Evolutionary conservation across 2,329 filamentous ascomycete species (phyloP), one percentile per base, ranked within the genome.

Genomic region (Alternaria sp.): DNA sequence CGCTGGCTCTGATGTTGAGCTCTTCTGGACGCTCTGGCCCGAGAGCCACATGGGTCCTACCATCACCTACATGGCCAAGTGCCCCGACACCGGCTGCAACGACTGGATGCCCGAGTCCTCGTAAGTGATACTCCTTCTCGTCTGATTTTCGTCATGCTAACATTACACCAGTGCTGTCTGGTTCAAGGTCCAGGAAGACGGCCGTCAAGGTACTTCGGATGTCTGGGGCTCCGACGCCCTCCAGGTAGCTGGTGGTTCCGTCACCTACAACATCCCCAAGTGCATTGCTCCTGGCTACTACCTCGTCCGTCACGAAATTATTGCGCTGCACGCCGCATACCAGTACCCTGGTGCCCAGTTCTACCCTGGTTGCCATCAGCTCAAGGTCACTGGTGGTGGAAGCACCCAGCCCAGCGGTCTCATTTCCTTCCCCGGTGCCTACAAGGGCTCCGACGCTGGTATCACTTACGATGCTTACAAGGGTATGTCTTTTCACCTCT

Each of bases 51-150:
- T 83, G 29, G 85, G 85, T 0, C 85, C 85, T 1, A 72, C 83
- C 1, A 77, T 87, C 55, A 87, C 85, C 0, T 87, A 87, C 68
- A 85, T 88, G 84, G 85, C 85, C 4, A 77, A 79, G 33, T 88
- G 86, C 71, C 83, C 84, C 0, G 81, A 83, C 41, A 70, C 75
- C 0, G 75, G 84, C 1, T 86, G 84, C 70, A 79, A 81, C 52
- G 74, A 76, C 52, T 86, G 79, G 67, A 72, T 79, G 56, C 84
- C 84, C 5, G 80, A 79, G 0, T 80, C 74, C 8, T 37, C 39
- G 73, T 75, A 70, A 67, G 77, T 42, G 4, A 29, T 5, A 3
- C 51, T 17, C 9, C 26, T 36, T n/a, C 14, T 33, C n/a, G 14
- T 41, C 28, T 24, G 41, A 31, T 23, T 6, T 26, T 40, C 10